Conservation (phyloP, 2,329 filamentous ascomycete genomes). For the Xylaria sp. region DNA sequence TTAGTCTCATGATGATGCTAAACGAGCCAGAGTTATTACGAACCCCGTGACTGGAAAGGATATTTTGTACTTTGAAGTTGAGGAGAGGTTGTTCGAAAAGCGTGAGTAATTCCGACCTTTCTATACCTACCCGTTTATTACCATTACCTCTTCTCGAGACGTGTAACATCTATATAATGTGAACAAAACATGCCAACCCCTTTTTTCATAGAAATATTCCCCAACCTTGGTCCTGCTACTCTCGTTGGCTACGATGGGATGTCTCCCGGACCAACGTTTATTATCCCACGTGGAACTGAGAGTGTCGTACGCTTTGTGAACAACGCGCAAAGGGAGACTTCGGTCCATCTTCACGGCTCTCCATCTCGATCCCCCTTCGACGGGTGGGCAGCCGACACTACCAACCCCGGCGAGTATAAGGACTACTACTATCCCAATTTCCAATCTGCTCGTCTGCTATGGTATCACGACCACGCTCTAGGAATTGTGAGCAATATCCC, state of each 20-base stretch:
- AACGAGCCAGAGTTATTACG: constrained; percentile 46
- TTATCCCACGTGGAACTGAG: constrained; percentile 61
- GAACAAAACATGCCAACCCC: constrained; percentile 53
- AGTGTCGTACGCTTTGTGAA: constrained; percentile 66
- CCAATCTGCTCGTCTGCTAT: constrained; percentile 63
- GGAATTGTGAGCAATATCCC: constrained; percentile 44
- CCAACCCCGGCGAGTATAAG: constrained; percentile 64
- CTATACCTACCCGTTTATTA: background rate
- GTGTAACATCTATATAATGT: constrained; percentile 21
- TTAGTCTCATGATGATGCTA: background rate
- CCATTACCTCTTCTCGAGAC: background rate
- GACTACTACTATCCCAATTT: constrained; percentile 69
- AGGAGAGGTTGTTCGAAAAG: constrained; percentile 46
- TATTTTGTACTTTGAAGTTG: constrained; percentile 56
- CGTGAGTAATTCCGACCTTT: constrained; percentile 6
- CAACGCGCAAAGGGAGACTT: constrained; percentile 55
- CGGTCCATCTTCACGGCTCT: constrained; percentile 67
- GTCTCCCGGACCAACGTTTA: constrained; percentile 64
- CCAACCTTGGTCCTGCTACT: constrained; percentile 48
- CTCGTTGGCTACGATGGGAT: constrained; percentile 65
- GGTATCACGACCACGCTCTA: constrained; percentile 65
- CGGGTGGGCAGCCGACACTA: constrained; percentile 66
- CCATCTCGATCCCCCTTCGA: constrained; percentile 61
- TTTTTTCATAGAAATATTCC: constrained; percentile 53
- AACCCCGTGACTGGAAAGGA: constrained; percentile 51